phyloP scores from a whole-genome alignment of 768 basidiomycete species.

The Psilocybe tampanensis region DNA sequence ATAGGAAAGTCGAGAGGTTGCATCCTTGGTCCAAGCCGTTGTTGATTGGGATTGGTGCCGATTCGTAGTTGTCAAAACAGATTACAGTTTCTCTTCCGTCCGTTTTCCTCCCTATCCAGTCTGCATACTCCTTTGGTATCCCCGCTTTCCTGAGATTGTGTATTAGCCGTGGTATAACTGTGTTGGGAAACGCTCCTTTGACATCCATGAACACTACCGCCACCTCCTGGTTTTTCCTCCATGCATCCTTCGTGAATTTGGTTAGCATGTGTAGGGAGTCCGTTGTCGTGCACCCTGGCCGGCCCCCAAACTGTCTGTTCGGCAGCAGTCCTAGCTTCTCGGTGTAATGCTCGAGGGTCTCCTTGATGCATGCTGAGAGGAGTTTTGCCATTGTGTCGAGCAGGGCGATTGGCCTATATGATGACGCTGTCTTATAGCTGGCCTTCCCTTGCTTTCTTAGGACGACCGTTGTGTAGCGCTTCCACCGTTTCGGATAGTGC shows the following conservation, averaged over 20 bases:
- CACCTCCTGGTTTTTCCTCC: conserved; percentile 33
- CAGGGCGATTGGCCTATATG: conserved; percentile 40
- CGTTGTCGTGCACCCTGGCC: conserved; percentile 37
- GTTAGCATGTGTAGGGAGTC: conserved; percentile 36
- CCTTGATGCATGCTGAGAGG: conserved; percentile 12
- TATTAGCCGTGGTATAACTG: conserved; percentile 28
- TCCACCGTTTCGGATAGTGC: conserved; percentile 22
- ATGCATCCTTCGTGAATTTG: conserved; percentile 37
- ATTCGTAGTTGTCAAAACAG: conserved; percentile 21
- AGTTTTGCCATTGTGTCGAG: conserved; percentile 34
- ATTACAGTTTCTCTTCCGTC: conserved; percentile 19
- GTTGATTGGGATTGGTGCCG: conserved; percentile 8
- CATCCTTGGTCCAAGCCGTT: conserved; percentile 28
- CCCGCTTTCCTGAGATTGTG: conserved; percentile 31
- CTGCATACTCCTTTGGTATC: conserved; percentile 26
- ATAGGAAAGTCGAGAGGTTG: conserved; percentile 25
- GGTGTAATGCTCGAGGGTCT: not conserved
- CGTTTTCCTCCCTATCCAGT: conserved; percentile 16
- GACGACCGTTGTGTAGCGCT: conserved; percentile 27
- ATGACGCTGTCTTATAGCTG: conserved; percentile 33
- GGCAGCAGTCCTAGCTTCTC: conserved; percentile 30
- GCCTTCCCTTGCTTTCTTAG: conserved; percentile 39
- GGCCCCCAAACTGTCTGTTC: conserved; percentile 36
- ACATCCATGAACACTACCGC: conserved; percentile 43
- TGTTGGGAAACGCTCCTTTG: conserved; percentile 45